Base-by-base conservation (phyloP, 2,329 filamentous ascomycete species). In the Fusarium sp. region DNA sequence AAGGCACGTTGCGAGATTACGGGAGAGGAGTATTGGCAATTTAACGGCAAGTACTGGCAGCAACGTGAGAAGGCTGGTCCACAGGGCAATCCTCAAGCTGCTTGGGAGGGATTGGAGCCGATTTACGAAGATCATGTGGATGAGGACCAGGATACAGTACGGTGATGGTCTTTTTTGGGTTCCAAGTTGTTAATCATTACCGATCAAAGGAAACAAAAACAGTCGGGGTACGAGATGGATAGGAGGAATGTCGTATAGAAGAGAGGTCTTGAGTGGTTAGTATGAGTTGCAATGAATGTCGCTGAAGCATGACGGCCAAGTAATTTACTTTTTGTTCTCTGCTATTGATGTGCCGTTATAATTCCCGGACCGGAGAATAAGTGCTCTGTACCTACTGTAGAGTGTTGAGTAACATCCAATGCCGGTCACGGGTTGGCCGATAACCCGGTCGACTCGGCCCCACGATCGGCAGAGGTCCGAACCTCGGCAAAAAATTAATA, bases 11-110 rank as follows among this genome's bases (percentile, higher is more conserved):
- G 93, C 80, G 87, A 92, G 41, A 83, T 92, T 20, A 98, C 95
- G 6, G 94, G 96, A 1, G 94, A 97, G 81, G 87, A 91, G 70
- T 97, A 92, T 81, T 99, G 96, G 96, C 86, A 90, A 72, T 97
- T 95, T 76, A 97, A 90, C 75, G 92, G 92, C 41, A 88, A 92
- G 79, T 99, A 99, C 80, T 99, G 96, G 96, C 85, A 88, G 74
- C 84, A 90, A 75, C 86, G 93, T 66, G 86, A 92, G 53, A 85
- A 84, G 79, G 91, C 90, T 43, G 90, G 89, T 22, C 83, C 83
- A 8, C 81, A 85, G 58, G 88, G 92, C 54, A 84, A 88, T 66
- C 59, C 76, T 30, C 77, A 84, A 75, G 68, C 30, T 46, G 84
- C 84, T 57, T 93, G 94, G 94, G 87, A 88, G 67, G 86, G 88